phyloP scores from a whole-genome alignment of 345 rosid species.

The Ceriops zippeliana region DNA sequence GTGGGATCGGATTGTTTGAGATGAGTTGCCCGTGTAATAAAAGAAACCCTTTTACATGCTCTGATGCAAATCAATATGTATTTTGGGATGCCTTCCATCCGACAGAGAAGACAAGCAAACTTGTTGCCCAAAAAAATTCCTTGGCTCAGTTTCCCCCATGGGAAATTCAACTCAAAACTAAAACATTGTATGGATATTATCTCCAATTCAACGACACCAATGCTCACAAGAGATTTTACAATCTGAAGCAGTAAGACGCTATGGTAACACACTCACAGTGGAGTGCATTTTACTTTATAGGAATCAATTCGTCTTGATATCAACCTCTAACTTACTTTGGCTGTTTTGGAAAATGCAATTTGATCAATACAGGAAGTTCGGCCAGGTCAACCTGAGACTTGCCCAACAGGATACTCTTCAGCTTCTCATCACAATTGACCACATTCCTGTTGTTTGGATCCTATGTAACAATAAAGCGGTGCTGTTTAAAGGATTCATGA shows the following conservation, averaged over 20 bases:
- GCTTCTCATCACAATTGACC: slow-evolving; percentile 74
- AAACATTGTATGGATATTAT: background rate
- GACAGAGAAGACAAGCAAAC: slow-evolving; percentile 51
- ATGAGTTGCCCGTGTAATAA: slow-evolving; percentile 57
- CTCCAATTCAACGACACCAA: background rate
- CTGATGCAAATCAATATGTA: slow-evolving; percentile 51
- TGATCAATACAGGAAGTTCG: slow-evolving; percentile 80
- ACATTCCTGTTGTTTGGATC: slow-evolving; percentile 77
- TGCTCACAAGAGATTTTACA: slow-evolving; percentile 2
- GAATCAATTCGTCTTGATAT: slow-evolving; percentile 3
- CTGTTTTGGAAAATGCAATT: slow-evolving; percentile 71
- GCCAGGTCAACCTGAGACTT: slow-evolving; percentile 70
- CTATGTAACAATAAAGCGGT: slow-evolving; percentile 29
- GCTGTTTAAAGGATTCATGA: background rate
- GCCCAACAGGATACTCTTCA: slow-evolving; percentile 67
- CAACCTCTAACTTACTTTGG: slow-evolving; percentile 41
- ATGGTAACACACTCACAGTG: slow-evolving; percentile 1
- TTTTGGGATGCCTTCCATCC: slow-evolving; percentile 78
- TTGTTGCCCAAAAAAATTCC: slow-evolving; percentile 30
- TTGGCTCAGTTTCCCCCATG: slow-evolving; percentile 32
- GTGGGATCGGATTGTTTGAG: slow-evolving; percentile 67
- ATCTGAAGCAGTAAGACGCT: slow-evolving; percentile 6
- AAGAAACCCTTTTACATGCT: slow-evolving; percentile 50
- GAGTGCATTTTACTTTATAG: slow-evolving; percentile 1
- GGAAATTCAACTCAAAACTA: background rate